Conservation (phyloP, 2,329 filamentous ascomycete species). For the Decorospora gaudefroyi region DNA sequence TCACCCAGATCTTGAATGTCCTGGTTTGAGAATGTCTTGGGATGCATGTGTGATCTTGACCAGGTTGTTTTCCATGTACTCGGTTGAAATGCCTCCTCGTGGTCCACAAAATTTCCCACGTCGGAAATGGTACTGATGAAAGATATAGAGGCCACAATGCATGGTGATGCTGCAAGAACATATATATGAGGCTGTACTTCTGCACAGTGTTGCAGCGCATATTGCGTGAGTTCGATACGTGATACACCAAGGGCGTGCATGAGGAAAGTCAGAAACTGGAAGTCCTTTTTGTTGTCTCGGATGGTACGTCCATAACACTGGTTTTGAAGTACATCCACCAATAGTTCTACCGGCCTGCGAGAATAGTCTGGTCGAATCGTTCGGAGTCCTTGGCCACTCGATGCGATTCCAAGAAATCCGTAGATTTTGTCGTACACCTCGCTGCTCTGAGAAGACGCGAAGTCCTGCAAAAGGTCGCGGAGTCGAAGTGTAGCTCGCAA, state of each 20-base stretch:
- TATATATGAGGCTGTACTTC: constrained; percentile 14
- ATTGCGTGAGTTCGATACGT: constrained; percentile 12
- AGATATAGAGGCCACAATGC: constrained; percentile 10
- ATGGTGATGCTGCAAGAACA: constrained; percentile 11
- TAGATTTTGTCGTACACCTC: constrained; percentile 19
- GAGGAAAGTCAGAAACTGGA: constrained; percentile 15
- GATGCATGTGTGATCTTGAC: constrained; percentile 16
- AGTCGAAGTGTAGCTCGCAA: constrained; percentile 14
- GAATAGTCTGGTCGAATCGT: constrained; percentile 20
- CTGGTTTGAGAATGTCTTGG: constrained; percentile 5
- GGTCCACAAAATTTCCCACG: constrained; percentile 10
- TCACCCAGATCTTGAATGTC: constrained; percentile 13
- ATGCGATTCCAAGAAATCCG: constrained; percentile 20
- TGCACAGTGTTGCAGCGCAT: constrained; percentile 7
- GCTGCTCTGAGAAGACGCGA: constrained; percentile 15
- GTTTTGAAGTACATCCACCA: constrained; percentile 21
- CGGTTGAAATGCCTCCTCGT: constrained; percentile 13
- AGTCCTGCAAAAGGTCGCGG: constrained; percentile 19
- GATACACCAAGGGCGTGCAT: constrained; percentile 15
- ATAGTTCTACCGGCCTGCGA: constrained; percentile 14
- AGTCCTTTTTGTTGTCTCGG: constrained; percentile 11
- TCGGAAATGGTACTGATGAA: constrained; percentile 13
- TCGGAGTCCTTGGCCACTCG: constrained; percentile 7
- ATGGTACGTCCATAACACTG: constrained; percentile 5
- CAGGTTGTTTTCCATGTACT: constrained; percentile 10